Evolutionary conservation across 495 filamentous ascomycete genomes (phyloP).

Genomic region (Amphirosellinia nigrospora): DNA sequence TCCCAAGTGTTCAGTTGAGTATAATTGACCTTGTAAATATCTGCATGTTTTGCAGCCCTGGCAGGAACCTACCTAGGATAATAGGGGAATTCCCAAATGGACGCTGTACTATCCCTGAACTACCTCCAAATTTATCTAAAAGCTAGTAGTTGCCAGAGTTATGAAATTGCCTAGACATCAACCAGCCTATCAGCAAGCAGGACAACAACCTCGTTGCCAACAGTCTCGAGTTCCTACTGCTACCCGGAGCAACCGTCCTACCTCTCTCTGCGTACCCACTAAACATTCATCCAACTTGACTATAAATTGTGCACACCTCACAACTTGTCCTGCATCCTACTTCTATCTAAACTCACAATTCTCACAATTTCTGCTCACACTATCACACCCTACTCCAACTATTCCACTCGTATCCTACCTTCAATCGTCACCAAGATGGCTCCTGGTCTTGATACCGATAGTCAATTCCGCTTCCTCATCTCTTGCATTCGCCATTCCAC

Average conservation of each 20-base stretch:
- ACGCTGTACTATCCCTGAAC: neutral
- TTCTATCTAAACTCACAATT: neutral
- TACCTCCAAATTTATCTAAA: neutral
- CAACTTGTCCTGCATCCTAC: neutral
- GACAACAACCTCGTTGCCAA: neutral
- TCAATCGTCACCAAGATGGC: conserved; percentile 14
- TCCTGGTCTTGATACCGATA: conserved; percentile 47
- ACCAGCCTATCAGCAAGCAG: neutral
- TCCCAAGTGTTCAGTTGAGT: neutral
- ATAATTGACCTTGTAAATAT: conserved; percentile 1
- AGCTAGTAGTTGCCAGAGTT: neutral
- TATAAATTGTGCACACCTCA: neutral
- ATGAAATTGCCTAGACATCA: neutral
- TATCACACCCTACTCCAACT: neutral
- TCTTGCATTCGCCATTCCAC: conserved; percentile 65
- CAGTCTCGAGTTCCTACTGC: neutral
- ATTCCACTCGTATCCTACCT: neutral
- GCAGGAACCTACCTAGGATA: neutral
- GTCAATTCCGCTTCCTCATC: conserved; percentile 68
- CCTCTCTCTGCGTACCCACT: neutral
- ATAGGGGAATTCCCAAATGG: neutral
- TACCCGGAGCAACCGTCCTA: neutral
- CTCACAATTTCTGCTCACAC: neutral
- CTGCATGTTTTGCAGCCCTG: neutral
- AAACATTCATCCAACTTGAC: neutral